Percentiles rank a stretch among this genome's conserved stretches.
Evolutionary conservation across 2,329 filamentous ascomycete species (phyloP).

Genomic region (Colletotrichum sublineola): DNA sequence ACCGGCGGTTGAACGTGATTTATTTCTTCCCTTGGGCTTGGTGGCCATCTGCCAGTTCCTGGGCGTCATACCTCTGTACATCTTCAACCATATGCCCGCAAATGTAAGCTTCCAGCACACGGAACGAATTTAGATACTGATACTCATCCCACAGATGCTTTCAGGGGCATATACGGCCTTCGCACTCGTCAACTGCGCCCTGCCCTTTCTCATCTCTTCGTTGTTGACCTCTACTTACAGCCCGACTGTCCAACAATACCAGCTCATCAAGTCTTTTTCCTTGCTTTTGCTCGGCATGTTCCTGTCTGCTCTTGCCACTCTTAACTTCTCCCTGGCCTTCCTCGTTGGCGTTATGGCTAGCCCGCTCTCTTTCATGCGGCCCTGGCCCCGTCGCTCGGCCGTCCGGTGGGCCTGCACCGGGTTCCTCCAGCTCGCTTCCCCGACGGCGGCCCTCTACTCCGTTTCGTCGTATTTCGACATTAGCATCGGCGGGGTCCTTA

Average conservation of each 20-base stretch:
- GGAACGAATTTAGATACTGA: neutral
- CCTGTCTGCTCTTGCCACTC: constrained; percentile 89
- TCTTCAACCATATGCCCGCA: constrained; percentile 83
- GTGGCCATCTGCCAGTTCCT: constrained; percentile 81
- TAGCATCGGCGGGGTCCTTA: constrained; percentile 70
- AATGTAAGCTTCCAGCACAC: constrained; percentile 63
- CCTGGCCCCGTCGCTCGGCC: constrained; percentile 57
- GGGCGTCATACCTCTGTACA: constrained; percentile 83
- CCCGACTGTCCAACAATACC: constrained; percentile 77
- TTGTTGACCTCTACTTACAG: constrained; percentile 64
- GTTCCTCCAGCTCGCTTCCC: constrained; percentile 72
- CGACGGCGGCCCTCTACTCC: constrained; percentile 67
- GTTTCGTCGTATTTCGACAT: constrained; percentile 58
- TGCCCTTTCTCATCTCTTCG: constrained; percentile 70
- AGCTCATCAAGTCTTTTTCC: constrained; percentile 89
- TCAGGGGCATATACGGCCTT: constrained; percentile 68
- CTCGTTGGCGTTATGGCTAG: constrained; percentile 83
- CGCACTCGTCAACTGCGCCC: constrained; percentile 63
- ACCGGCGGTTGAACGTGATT: constrained; percentile 68
- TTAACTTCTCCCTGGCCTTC: constrained; percentile 94
- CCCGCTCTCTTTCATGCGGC: constrained; percentile 81
- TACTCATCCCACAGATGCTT: constrained; percentile 22
- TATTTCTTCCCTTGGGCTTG: constrained; percentile 80
- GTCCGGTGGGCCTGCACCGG: constrained; percentile 59
- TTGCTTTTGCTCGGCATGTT: constrained; percentile 93